phyloP scores from a whole-genome alignment of 2,329 filamentous ascomycete genomes.

The Paraphoma sp. region DNA sequence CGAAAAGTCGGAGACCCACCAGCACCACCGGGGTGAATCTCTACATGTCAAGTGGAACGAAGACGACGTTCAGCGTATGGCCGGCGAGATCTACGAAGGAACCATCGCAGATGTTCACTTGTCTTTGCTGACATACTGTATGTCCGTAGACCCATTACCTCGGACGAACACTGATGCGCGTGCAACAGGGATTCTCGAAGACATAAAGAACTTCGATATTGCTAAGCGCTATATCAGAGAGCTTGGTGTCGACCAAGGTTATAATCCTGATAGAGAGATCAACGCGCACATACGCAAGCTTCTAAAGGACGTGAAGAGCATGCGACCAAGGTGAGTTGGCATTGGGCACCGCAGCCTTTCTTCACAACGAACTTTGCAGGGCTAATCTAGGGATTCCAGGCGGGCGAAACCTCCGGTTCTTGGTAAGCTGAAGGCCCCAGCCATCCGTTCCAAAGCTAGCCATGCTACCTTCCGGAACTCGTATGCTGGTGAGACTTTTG shows the following conservation, averaged over 20 bases:
- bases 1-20: background rate
- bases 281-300: conserved; percentile 21
- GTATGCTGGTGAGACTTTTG: too few relatives aligned
- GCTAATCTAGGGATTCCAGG: background rate
- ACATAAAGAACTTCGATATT: conserved; percentile 24
- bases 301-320: conserved; percentile 9
- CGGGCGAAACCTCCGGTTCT: background rate
- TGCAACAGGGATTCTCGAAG: conserved; percentile 19
- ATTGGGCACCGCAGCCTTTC: too few relatives aligned
- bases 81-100: conserved; percentile 26
- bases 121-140: conserved; percentile 30
- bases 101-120: conserved; percentile 34
- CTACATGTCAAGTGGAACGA: conserved; percentile 15
- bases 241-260: conserved; percentile 31
- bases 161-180: background rate
- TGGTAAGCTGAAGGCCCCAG: too few relatives aligned
- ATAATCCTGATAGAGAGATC: conserved; percentile 10
- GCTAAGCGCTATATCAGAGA: conserved; percentile 37
- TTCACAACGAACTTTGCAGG: too few relatives aligned
- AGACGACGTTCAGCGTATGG: conserved; percentile 16
- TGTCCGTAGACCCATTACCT: background rate
- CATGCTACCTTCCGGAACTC: background rate
- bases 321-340: conserved; percentile 13
- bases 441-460: background rate
- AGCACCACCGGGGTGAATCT: conserved; percentile 4